phyloP scores from a whole-genome alignment of 371 early-diverging fungal species.

The Lichtheimia hyalospora region DNA sequence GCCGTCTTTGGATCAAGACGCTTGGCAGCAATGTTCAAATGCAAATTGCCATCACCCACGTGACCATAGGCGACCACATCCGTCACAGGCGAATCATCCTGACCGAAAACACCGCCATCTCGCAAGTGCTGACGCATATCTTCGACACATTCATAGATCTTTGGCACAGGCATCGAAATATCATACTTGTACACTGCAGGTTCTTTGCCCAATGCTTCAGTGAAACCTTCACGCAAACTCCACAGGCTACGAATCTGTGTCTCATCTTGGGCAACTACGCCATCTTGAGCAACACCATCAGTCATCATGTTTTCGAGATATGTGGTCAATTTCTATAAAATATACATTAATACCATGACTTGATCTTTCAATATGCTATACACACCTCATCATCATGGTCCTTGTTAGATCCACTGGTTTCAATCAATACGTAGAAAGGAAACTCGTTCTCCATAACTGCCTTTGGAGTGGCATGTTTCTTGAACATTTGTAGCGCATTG shows the following conservation, averaged over 20 bases:
- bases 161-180: conserved; percentile 82
- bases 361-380: neutral
- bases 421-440: conserved; percentile 92
- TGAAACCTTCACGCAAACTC: conserved; percentile 91
- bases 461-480: conserved; percentile 60
- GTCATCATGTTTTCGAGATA: conserved; percentile 73
- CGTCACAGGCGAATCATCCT: conserved; percentile 55
- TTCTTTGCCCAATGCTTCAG: conserved; percentile 85
- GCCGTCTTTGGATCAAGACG: conserved; percentile 58
- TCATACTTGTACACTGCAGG: conserved; percentile 94
- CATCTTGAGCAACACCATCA: conserved; percentile 76
- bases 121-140: conserved; percentile 72
- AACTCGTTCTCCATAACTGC: conserved; percentile 65
- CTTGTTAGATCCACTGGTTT: conserved; percentile 90
- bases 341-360: neutral
- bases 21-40: conserved; percentile 86
- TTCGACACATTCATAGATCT: conserved; percentile 83
- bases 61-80: conserved; percentile 93
- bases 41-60: conserved; percentile 90
- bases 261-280: conserved; percentile 89
- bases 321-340: conserved; percentile 60
- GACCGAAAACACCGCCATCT: conserved; percentile 53
- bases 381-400: conserved; percentile 85
- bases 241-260: conserved; percentile 76
- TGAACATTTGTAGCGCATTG: conserved; percentile 67